Evolutionary conservation across 345 rosid species (phyloP), one percentile per base, ranked within the genome.

Genomic region (Leavenworthia alabamica): DNA sequence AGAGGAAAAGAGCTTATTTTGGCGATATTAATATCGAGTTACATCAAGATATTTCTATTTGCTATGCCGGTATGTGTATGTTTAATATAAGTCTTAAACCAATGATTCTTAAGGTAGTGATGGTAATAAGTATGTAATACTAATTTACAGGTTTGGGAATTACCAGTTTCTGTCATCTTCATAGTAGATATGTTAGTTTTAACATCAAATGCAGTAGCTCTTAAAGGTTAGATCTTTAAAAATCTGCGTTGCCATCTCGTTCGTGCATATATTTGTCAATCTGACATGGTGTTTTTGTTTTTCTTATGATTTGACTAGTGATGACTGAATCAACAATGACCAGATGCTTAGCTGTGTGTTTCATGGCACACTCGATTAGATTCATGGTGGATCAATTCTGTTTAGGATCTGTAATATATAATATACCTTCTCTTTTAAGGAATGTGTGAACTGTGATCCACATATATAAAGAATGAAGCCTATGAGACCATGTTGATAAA

Each of bases 121-220:
- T n/a, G n/a, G n/a, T n/a, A n/a, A n/a, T n/a, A n/a, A n/a, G n/a
- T n/a, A n/a, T n/a, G n/a, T n/a, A n/a, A n/a, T n/a, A 15, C 26
- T 2, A 52, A 17, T 57, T 51, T 58, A 26, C 87, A 86, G 96
- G 84, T 91, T 28, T 86, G 95, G 98, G 83, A 84, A 61, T 83
- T 91, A 53, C 93, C 95, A 2, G 58, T 85, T 26, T 86, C 88
- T 4, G 90, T 84, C 68, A 73, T 82, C 56, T 78, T 77, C 74
- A 81, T 84, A 26, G 73, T 85, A 48, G 95, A 91, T 71, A 70
- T 83, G 58, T 82, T 91, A 26, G 86, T 88, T 33, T 63, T 88
- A 49, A 84, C 95, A 64, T 91, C 89, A 53, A 91, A 83, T 44
- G 61, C 60, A 7, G 88, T 84, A 29, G 90, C 95, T 41, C 57